Conservation (phyloP, 176 grass and related monocot species). For the Eleusine coracana region DNA sequence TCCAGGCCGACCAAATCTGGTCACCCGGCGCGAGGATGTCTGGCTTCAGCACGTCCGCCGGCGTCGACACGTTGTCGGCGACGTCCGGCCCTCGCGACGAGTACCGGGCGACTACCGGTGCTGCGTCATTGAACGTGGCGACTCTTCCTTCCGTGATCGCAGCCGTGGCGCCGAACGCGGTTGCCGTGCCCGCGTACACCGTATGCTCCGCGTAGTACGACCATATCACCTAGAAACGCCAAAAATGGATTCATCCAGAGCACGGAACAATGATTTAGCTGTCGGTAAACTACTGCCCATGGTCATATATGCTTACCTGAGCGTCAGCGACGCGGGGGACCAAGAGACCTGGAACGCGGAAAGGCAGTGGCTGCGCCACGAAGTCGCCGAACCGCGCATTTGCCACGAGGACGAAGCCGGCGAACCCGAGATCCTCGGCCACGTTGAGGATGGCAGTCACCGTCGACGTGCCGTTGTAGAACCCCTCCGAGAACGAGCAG, state of each 20-base stretch:
- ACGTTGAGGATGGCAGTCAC: constrained; percentile 45
- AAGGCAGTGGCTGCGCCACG: constrained; percentile 56
- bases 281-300: background rate
- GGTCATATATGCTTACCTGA: background rate
- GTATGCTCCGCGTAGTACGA: constrained; percentile 63
- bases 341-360: constrained; percentile 59
- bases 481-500: constrained; percentile 61
- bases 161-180: constrained; percentile 42
- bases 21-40: constrained; percentile 59
- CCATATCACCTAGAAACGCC: constrained; percentile 36
- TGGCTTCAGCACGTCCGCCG: constrained; percentile 62
- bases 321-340: constrained; percentile 48
- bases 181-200: constrained; percentile 27
- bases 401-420: constrained; percentile 59
- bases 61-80: constrained; percentile 26
- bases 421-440: constrained; percentile 51
- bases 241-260: background rate
- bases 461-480: constrained; percentile 58
- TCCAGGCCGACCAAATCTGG: constrained; percentile 77
- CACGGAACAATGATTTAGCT: background rate
- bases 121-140: constrained; percentile 30
- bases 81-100: constrained; percentile 65
- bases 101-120: constrained; percentile 42
- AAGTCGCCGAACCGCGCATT: constrained; percentile 54
- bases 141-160: constrained; percentile 56